Conservation (phyloP, 176 grass and related monocot genomes). For the Calamus simplicifolius region DNA sequence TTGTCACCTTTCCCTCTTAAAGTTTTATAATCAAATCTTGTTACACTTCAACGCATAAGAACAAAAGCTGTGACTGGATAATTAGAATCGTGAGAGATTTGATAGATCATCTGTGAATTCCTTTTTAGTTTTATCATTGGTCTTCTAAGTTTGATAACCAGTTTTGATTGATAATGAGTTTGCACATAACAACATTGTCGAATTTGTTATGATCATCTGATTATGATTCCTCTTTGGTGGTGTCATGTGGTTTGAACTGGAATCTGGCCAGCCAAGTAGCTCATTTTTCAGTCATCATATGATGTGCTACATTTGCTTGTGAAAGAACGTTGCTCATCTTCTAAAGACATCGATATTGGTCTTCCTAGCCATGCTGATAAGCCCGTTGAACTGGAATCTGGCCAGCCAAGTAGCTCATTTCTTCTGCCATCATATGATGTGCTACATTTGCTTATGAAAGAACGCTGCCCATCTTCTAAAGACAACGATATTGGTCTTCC, state of each 20-base stretch:
- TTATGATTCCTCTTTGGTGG: not conserved
- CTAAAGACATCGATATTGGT: constrained; percentile 21
- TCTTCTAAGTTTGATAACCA: too few species aligned
- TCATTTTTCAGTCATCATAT: constrained; percentile 68
- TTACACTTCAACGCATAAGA: too few species aligned
- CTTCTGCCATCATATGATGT: constrained; percentile 64
- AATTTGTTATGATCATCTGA: not conserved
- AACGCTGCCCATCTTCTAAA: constrained; percentile 17
- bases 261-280: constrained; percentile 31
- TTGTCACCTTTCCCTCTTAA: too few species aligned
- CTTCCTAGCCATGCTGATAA: constrained; percentile 22
- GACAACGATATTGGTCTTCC: constrained; percentile 21
- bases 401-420: too few species aligned
- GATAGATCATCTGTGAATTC: too few species aligned
- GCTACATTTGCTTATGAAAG: constrained; percentile 61
- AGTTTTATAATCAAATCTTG: too few species aligned
- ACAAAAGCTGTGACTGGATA: too few species aligned
- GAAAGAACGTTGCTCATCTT: constrained; percentile 18
- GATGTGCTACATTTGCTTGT: constrained; percentile 82
- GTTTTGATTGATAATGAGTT: too few species aligned
- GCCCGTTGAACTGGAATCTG: too few species aligned
- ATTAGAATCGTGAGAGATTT: too few species aligned
- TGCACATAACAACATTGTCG: too few species aligned
- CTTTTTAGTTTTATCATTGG: too few species aligned
- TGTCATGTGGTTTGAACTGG: constrained; percentile 36